A percentile compares a stretch with the other conserved stretches of the same genome.
Evolutionary conservation across 2,329 filamentous ascomycete genomes (phyloP).

Genomic region (Trichoderma lentiforme): DNA sequence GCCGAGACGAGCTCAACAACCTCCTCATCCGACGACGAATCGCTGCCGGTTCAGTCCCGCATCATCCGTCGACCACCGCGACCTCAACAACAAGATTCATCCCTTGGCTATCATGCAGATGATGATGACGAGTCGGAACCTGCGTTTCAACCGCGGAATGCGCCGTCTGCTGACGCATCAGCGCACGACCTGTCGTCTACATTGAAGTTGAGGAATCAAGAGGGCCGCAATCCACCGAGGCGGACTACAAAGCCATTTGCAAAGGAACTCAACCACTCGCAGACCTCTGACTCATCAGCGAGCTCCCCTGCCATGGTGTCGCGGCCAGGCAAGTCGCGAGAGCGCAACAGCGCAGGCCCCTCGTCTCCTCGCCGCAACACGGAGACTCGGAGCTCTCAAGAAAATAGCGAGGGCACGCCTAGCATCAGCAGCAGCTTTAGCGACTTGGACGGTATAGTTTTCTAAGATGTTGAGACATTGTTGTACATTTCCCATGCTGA

Average conservation of each 20-base stretch:
- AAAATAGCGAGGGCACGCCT: slow-evolving; percentile 69
- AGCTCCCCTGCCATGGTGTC: slow-evolving; percentile 47
- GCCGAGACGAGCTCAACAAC: slow-evolving; percentile 37
- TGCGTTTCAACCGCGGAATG: slow-evolving; percentile 51
- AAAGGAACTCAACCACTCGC: slow-evolving; percentile 44
- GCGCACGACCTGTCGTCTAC: slow-evolving; percentile 52
- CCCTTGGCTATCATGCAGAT: slow-evolving; percentile 42
- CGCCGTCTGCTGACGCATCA: slow-evolving; percentile 32
- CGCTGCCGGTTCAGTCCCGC: slow-evolving; percentile 54
- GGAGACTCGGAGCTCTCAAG: slow-evolving; percentile 48
- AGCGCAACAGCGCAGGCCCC: slow-evolving; percentile 40
- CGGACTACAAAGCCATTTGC: slow-evolving; percentile 30
- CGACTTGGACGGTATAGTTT: slow-evolving; percentile 67
- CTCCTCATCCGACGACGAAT: slow-evolving; percentile 48
- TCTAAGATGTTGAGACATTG: background rate
- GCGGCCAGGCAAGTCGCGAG: slow-evolving; percentile 30
- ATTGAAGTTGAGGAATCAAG: slow-evolving; percentile 38
- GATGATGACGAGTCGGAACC: slow-evolving; percentile 56
- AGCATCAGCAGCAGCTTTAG: slow-evolving; percentile 86
- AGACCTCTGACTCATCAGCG: slow-evolving; percentile 62
- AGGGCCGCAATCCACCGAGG: slow-evolving; percentile 34
- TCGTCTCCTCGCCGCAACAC: slow-evolving; percentile 58
- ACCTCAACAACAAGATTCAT: slow-evolving; percentile 41
- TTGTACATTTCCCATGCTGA: background rate
- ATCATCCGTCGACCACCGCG: slow-evolving; percentile 59